These are phyloP conservation scores for Fomes fomentarius DNA, from an alignment of 1,284 basidiomycete species.

Conservation along the genomic window DNA sequence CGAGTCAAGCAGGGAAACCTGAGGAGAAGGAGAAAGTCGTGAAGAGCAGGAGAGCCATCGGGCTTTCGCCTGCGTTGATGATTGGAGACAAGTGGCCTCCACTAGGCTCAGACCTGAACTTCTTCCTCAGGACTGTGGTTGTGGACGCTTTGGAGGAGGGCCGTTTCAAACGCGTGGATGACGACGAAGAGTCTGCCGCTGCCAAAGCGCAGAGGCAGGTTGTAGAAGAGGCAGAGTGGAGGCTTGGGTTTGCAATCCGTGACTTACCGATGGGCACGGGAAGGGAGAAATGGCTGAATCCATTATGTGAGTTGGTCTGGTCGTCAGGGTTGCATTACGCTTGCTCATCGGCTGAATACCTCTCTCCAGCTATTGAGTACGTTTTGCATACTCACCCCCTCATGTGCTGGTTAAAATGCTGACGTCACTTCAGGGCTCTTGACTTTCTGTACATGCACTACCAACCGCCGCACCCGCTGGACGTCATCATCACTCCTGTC, in stretches of 20 bases:
- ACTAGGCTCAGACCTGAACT: constrained; percentile 80
- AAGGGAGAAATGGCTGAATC: constrained; percentile 78
- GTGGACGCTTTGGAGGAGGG: constrained; percentile 65
- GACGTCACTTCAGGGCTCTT: constrained; percentile 57
- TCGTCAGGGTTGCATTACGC: background rate
- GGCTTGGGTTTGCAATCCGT: constrained; percentile 81
- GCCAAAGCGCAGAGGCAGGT: constrained; percentile 37
- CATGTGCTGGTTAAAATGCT: constrained; percentile 2
- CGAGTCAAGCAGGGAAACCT: background rate
- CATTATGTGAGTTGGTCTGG: constrained; percentile 56
- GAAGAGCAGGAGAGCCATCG: constrained; percentile 62
- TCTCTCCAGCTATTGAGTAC: constrained; percentile 66
- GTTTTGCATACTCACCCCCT: constrained; percentile 25
- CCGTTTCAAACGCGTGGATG: constrained; percentile 10
- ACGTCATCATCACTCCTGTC: constrained; percentile 67
- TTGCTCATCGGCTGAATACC: too few relatives aligned
- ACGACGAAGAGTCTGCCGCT: constrained; percentile 26
- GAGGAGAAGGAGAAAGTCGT: background rate
- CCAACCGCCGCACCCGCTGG: constrained; percentile 74
- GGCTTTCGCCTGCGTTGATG: constrained; percentile 71
- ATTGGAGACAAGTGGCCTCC: constrained; percentile 83
- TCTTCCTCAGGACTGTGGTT: constrained; percentile 78
- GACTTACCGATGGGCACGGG: constrained; percentile 67
- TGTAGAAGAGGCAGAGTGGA: constrained; percentile 69
- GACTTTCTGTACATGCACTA: constrained; percentile 91